Evolutionary conservation across 1,284 basidiomycete species (phyloP).

Genomic region (Cutaneotrichosporon cavernicola): DNA sequence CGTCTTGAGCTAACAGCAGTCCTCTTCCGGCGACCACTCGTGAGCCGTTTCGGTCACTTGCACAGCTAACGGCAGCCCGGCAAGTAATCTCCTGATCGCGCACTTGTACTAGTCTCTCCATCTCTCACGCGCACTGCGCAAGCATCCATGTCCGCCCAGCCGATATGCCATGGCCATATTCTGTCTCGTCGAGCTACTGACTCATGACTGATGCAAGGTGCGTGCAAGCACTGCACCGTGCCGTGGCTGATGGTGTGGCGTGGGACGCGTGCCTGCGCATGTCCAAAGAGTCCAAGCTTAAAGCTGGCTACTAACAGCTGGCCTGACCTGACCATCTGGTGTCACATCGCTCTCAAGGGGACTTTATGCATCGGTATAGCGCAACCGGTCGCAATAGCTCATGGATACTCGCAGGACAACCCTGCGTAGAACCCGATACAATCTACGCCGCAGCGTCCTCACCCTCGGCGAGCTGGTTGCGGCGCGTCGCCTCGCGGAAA

Average conservation of each 20-base stretch:
- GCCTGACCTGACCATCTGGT: background rate
- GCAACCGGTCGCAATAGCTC: too few species aligned
- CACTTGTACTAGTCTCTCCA: conserved; percentile 12
- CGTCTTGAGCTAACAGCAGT: conserved; percentile 31
- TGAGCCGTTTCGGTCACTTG: conserved; percentile 32
- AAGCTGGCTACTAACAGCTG: background rate
- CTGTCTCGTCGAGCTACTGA: background rate
- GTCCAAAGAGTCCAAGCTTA: too few species aligned
- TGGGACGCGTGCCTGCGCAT: too few species aligned
- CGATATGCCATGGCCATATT: conserved; percentile 7
- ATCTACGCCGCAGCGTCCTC: too few species aligned
- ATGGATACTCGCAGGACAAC: too few species aligned
- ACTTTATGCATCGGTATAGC: background rate
- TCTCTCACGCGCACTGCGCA: conserved; percentile 6
- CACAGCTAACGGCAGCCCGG: background rate
- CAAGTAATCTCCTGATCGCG: conserved; percentile 4
- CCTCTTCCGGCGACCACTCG: conserved; percentile 57
- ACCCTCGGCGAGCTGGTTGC: too few species aligned
- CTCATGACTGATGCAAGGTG: background rate
- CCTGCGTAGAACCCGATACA: too few species aligned
- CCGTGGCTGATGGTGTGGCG: background rate
- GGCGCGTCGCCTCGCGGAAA: too few species aligned
- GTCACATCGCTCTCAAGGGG: too few species aligned
- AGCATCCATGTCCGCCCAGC: conserved; percentile 14
- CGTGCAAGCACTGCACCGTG: background rate